Evolutionary conservation across 371 early-diverging fungal genomes (phyloP).

Genomic region (Dichotomocladium elegans): DNA sequence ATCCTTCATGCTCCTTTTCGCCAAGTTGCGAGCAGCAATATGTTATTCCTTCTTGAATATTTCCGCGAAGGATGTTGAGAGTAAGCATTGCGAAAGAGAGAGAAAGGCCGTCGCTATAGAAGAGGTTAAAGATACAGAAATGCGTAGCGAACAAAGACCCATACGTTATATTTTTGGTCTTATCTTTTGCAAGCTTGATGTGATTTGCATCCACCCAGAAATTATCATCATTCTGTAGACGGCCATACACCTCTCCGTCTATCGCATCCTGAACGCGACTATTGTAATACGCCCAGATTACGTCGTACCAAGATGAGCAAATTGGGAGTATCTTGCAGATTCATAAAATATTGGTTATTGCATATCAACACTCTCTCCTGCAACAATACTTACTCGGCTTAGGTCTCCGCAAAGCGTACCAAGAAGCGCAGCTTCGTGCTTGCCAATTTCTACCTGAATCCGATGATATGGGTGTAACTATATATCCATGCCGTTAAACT

Average conservation of each 20-base stretch:
- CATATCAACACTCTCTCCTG: neutral
- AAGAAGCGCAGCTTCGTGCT: constrained; percentile 4
- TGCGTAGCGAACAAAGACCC: neutral
- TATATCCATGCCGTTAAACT: neutral
- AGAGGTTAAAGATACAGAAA: too few relatives aligned
- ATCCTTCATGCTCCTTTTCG: neutral
- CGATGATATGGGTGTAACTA: neutral
- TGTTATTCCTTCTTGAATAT: constrained; percentile 1
- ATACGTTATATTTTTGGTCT: neutral
- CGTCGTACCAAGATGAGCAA: constrained; percentile 34
- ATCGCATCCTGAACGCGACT: constrained; percentile 5
- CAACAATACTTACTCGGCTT: constrained; percentile 1
- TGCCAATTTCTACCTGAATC: neutral
- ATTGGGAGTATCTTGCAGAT: constrained; percentile 6
- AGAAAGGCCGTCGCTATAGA: neutral
- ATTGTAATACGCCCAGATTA: constrained; percentile 34
- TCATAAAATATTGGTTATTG: neutral
- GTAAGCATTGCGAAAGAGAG: neutral
- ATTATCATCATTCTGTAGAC: constrained; percentile 11
- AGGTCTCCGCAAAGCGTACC: neutral
- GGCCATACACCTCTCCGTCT: constrained; percentile 1
- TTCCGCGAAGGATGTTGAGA: neutral
- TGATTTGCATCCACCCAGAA: constrained; percentile 1
- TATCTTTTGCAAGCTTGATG: neutral
- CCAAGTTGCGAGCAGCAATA: neutral